Evolutionary conservation across 495 filamentous ascomycete species (phyloP).

Genomic region (Neurospora africana): DNA sequence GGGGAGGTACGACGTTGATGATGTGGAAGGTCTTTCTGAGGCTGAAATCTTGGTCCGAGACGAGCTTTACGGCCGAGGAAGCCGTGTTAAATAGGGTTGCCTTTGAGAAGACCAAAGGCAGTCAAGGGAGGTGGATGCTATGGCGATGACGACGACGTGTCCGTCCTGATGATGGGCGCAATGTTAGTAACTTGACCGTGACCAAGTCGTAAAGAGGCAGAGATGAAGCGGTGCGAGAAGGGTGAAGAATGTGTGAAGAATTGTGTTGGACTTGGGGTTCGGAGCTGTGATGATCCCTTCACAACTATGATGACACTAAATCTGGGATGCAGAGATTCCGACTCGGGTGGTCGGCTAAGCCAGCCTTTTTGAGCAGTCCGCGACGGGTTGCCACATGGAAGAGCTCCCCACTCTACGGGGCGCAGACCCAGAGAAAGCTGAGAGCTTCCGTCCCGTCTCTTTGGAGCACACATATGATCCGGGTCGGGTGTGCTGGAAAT

Average conservation of each 20-base stretch:
- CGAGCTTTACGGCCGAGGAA: slow-evolving; percentile 49
- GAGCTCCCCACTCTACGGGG: background rate
- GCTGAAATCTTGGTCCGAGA: slow-evolving; percentile 73
- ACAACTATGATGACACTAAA: background rate
- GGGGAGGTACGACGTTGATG: slow-evolving; percentile 39
- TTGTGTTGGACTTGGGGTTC: background rate
- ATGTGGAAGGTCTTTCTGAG: slow-evolving; percentile 54
- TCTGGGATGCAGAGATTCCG: background rate
- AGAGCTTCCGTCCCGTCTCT: background rate
- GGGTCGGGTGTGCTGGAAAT: background rate
- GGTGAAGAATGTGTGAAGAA: background rate
- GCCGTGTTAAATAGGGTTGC: slow-evolving; percentile 56
- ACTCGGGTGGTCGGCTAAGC: background rate
- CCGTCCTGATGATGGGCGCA: background rate
- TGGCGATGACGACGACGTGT: background rate
- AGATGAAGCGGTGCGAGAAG: background rate
- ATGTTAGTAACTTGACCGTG: background rate
- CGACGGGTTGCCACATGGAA: background rate
- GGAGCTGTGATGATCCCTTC: background rate
- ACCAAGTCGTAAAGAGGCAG: background rate
- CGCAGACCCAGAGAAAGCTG: background rate
- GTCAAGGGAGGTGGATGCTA: slow-evolving; percentile 7
- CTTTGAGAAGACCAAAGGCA: slow-evolving; percentile 68
- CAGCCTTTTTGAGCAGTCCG: background rate
- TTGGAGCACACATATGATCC: background rate